Base-by-base conservation (phyloP, 805 yeast species). In the Candida jianshihensis region DNA sequence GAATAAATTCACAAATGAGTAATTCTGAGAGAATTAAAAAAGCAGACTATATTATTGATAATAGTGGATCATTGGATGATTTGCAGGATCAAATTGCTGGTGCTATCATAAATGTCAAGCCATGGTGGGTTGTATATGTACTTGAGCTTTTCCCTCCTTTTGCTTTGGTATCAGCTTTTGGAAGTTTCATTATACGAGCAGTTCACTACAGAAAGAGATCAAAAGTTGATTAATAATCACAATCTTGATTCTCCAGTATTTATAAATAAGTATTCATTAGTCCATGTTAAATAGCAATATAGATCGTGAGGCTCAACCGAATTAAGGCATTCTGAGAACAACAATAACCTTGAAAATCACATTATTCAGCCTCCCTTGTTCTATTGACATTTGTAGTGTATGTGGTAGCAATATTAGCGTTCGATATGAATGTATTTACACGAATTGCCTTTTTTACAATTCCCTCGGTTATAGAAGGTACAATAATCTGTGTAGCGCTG, bases 1-100 rank as follows among this genome's bases (percentile, higher is more conserved):
- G 97, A 38, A 83, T 92, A 20, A 65, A 64, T 7, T 73, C 86
- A 34, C 99, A 92, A 56, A 78, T 88, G 82, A 54, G 80, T 2
- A 70, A 72, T 33, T 71, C 65, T 11, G 75, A 68, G 30, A 77
- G 86, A 44, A 66, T 71, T 16, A 50, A 51, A 16, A 63, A 68
- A 34, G 78, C 95, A 1, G 95, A 87, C 47, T 59, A 67, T 26
- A 74, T 84, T 2, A 57, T 94, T 13, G 74, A 78, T 19, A 94
- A 92, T 49, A 68, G 74, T 39, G 59, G 63, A 11, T 53, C 66
- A 6, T 24, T 71, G 2, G 68, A 65, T 1, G 63, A 64, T 3
- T 59, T 82, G 14, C 57, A 67, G 26, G 56, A 43, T 0, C 59
- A 66, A 37, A 48, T 81, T 1, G 75, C 71, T 32, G 37, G 46